Evolutionary conservation across 768 basidiomycete genomes (phyloP).

Genomic region (Leucocoprinus sp.): DNA sequence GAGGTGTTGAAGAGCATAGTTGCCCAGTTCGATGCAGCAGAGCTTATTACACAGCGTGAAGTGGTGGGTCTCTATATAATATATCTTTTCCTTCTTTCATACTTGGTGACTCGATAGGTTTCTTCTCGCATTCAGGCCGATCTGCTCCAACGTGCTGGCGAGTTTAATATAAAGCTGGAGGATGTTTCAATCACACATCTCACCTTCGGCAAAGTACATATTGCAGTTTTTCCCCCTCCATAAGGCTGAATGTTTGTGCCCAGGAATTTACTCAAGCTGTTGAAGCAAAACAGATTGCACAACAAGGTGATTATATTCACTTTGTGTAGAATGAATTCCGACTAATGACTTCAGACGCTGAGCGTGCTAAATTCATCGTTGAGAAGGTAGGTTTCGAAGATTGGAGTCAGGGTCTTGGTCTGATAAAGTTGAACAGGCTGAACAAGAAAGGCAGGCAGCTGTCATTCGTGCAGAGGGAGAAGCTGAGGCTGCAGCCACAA

Average conservation of each 20-base stretch:
- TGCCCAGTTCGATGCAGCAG: constrained; percentile 95
- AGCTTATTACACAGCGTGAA: constrained; percentile 96
- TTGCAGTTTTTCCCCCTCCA: background rate
- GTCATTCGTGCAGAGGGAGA: constrained; percentile 98
- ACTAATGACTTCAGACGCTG: constrained; percentile 60
- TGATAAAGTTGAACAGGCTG: constrained; percentile 51
- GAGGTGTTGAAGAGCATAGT: constrained; percentile 98
- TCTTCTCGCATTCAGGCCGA: constrained; percentile 90
- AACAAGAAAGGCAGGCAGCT: constrained; percentile 97
- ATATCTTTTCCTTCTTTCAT: background rate
- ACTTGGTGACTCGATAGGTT: constrained; percentile 37
- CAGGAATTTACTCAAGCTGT: constrained; percentile 98
- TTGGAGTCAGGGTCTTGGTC: constrained; percentile 2
- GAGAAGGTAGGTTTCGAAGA: constrained; percentile 62
- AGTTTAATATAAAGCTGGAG: constrained; percentile 92
- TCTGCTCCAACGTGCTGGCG: constrained; percentile 85
- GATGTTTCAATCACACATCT: constrained; percentile 95
- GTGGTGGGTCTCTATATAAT: constrained; percentile 61
- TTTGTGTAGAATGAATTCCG: constrained; percentile 4
- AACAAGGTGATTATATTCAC: constrained; percentile 61
- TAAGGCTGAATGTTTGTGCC: constrained; percentile 4
- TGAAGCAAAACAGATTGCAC: constrained; percentile 98
- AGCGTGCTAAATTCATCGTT: constrained; percentile 97
- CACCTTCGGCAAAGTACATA: constrained; percentile 73
- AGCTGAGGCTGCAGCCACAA: constrained; percentile 92